phyloP scores from a whole-genome alignment of 2,329 filamentous ascomycete genomes.

The Trichoderma brevicompactum region DNA sequence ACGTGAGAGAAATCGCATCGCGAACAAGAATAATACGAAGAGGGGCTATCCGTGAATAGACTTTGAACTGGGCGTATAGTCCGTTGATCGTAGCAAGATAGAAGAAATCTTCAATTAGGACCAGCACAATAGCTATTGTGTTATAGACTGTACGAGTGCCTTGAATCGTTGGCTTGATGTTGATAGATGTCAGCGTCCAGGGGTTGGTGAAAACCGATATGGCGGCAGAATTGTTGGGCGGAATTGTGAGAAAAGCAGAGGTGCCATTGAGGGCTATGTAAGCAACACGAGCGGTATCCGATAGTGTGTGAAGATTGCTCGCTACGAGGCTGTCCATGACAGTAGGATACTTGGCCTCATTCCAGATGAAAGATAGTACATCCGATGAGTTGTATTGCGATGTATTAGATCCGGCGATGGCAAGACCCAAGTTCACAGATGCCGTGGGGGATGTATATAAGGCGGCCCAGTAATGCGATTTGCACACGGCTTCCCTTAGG shows the following conservation, averaged over 20 bases:
- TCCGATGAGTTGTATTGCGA: conserved; percentile 30
- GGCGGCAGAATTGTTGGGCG: conserved; percentile 27
- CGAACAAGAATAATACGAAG: conserved; percentile 31
- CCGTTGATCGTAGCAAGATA: conserved; percentile 35
- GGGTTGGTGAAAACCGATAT: conserved; percentile 33
- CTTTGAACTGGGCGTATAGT: conserved; percentile 34
- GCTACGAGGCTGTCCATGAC: conserved; percentile 30
- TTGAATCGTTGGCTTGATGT: conserved; percentile 34
- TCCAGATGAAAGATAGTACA: conserved; percentile 33
- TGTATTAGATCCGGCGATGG: conserved; percentile 25
- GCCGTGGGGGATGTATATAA: conserved; percentile 30
- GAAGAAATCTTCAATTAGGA: conserved; percentile 36
- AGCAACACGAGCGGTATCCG: conserved; percentile 29
- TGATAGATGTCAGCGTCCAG: conserved; percentile 33
- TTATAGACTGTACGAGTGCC: conserved; percentile 37
- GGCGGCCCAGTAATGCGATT: conserved; percentile 32
- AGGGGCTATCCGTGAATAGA: conserved; percentile 29
- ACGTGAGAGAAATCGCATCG: conserved; percentile 29
- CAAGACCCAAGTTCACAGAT: conserved; percentile 28
- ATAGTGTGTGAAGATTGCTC: conserved; percentile 29
- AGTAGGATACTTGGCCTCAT: conserved; percentile 33
- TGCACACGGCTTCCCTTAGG: conserved; percentile 30
- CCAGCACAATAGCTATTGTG: conserved; percentile 34
- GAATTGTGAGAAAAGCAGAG: conserved; percentile 29
- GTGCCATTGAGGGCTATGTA: conserved; percentile 32